These are phyloP conservation scores for Tuber melanosporum DNA, from an alignment of 495 filamentous ascomycete species.

Conservation along the genomic window DNA sequence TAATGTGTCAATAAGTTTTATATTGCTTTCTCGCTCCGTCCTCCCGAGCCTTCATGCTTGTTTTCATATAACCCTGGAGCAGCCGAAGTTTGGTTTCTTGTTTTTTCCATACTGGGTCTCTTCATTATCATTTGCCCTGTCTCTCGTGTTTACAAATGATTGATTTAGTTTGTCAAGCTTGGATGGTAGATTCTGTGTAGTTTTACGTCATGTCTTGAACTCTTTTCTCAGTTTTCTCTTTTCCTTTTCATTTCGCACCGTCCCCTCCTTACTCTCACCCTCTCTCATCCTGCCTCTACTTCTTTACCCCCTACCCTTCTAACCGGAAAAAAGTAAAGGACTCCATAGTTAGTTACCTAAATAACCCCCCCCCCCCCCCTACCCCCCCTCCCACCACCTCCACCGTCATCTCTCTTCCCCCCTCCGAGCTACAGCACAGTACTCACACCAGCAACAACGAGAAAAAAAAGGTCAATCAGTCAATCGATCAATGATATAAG, in stretches of 20 bases:
- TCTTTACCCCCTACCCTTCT: neutral
- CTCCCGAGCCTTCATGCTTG: neutral
- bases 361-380: neutral
- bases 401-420: neutral
- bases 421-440: neutral
- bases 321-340: neutral
- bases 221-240: slow-evolving; percentile 6
- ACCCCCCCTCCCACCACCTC: neutral
- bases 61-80: neutral
- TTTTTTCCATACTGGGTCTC: neutral
- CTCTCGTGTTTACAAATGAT: neutral
- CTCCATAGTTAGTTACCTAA: neutral
- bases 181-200: neutral
- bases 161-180: neutral
- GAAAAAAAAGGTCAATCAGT: neutral
- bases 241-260: slow-evolving; percentile 10
- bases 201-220: slow-evolving; percentile 17
- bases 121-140: neutral
- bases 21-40: neutral
- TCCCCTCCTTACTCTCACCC: slow-evolving; percentile 10
- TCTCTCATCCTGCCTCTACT: neutral
- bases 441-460: neutral
- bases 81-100: neutral
- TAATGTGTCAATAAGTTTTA: neutral
- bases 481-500: neutral